Evolutionary conservation across 768 basidiomycete species (phyloP).

Genomic region (Amanita thiersii): DNA sequence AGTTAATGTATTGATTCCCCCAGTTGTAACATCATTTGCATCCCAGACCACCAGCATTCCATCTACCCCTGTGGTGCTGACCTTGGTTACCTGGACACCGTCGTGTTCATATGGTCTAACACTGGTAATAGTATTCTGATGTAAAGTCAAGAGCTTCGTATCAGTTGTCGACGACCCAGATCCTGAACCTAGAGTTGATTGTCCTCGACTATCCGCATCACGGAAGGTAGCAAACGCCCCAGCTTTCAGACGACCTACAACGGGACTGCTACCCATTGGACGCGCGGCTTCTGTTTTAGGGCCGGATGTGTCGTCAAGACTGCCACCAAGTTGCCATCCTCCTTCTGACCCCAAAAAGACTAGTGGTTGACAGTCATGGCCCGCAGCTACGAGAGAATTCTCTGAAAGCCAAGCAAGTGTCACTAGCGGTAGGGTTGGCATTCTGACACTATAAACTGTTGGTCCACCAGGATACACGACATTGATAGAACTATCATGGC

Average conservation of each 20-base stretch:
- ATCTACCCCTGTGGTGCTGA: slow-evolving; percentile 92
- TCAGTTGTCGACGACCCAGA: slow-evolving; percentile 28
- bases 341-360: slow-evolving; percentile 68
- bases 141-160: slow-evolving; percentile 81
- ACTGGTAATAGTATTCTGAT: slow-evolving; percentile 98
- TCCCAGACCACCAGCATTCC: slow-evolving; percentile 92
- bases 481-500: slow-evolving; percentile 91
- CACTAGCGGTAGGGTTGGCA: slow-evolving; percentile 73
- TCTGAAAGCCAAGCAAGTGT: slow-evolving; percentile 85
- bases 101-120: slow-evolving; percentile 65
- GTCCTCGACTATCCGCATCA: slow-evolving; percentile 79
- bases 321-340: slow-evolving; percentile 78
- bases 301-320: slow-evolving; percentile 74
- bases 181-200: slow-evolving; percentile 22
- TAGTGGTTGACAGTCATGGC: slow-evolving; percentile 95
- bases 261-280: slow-evolving; percentile 33
- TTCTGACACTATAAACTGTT: slow-evolving; percentile 62
- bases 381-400: slow-evolving; percentile 78
- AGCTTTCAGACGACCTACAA: slow-evolving; percentile 76
- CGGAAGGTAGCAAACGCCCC: slow-evolving; percentile 93
- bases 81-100: slow-evolving; percentile 53
- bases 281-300: slow-evolving; percentile 35
- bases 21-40: slow-evolving; percentile 44
- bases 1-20: slow-evolving; percentile 27
- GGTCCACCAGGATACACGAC: slow-evolving; percentile 87